A percentile compares a stretch with the other conserved stretches of the same genome.
These are phyloP conservation scores for Rhododendron mucronatum DNA, from an alignment of 148 eudicot genomes.

Conservation along the genomic window DNA sequence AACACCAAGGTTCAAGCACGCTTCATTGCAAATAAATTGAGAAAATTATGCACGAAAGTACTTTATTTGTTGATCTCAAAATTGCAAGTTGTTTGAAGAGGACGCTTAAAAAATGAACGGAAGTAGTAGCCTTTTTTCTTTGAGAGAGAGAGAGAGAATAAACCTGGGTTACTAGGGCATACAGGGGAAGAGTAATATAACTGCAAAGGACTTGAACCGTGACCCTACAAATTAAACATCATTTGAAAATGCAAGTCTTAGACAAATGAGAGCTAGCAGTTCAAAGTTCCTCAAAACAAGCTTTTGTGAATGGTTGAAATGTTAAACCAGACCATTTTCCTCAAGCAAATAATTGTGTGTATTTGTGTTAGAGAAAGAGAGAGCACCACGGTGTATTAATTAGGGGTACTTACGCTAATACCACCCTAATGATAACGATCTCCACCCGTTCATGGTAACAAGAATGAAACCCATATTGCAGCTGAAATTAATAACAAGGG, in stretches of 20 bases:
- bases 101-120: too few relatives aligned
- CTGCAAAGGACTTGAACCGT: conserved; percentile 42
- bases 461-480: conserved; percentile 36
- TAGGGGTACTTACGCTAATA: conserved; percentile 33
- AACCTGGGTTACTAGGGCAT: conserved; percentile 49
- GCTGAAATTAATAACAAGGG: conserved; percentile 13
- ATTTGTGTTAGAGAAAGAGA: not conserved
- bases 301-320: not conserved
- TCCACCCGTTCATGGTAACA: conserved; percentile 34
- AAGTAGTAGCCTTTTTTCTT: too few relatives aligned
- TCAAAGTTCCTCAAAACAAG: not conserved
- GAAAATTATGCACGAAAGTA: too few relatives aligned
- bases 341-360: not conserved
- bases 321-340: not conserved
- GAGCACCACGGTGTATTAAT: not conserved
- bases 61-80: too few relatives aligned
- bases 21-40: not conserved
- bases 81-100: too few relatives aligned
- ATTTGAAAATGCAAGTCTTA: not conserved
- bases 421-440: conserved; percentile 27
- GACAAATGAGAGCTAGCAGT: not conserved
- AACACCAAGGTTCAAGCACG: not conserved
- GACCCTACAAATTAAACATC: conserved; percentile 26
- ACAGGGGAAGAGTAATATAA: conserved; percentile 46
- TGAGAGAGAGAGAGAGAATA: not conserved